Conservation (phyloP, 805 yeast genomes). For the Lachancea sp. region DNA sequence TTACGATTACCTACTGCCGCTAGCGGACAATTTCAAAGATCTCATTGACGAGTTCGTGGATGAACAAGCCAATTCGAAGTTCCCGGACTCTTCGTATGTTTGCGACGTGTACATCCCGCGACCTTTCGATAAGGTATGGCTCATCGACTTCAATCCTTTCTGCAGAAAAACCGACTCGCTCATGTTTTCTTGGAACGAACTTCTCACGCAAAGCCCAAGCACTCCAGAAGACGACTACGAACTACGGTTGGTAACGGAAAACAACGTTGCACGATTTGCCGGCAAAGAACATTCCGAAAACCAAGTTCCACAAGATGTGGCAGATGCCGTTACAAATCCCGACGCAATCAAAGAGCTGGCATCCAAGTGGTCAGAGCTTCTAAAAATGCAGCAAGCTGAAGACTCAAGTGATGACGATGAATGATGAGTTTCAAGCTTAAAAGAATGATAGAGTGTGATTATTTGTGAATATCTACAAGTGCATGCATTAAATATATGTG, state of each 20-base stretch:
- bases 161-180: slow-evolving; percentile 70
- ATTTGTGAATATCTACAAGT: too few relatives aligned
- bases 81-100: slow-evolving; percentile 53
- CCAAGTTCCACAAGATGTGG: slow-evolving; percentile 86
- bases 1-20: slow-evolving; percentile 58
- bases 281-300: slow-evolving; percentile 80
- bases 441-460: too few relatives aligned
- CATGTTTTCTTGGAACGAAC: slow-evolving; percentile 79
- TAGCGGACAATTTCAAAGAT: slow-evolving; percentile 42
- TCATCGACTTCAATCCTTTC: slow-evolving; percentile 86
- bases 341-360: slow-evolving; percentile 64
- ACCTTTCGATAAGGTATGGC: slow-evolving; percentile 56
- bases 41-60: slow-evolving; percentile 52
- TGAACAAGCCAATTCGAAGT: slow-evolving; percentile 40
- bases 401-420: slow-evolving; percentile 12
- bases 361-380: slow-evolving; percentile 47
- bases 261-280: slow-evolving; percentile 70
- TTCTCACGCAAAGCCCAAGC: slow-evolving; percentile 32
- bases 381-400: slow-evolving; percentile 24
- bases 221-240: slow-evolving; percentile 36
- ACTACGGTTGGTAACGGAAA: slow-evolving; percentile 60
- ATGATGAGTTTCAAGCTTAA: not conserved
- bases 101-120: slow-evolving; percentile 80
- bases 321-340: slow-evolving; percentile 72
- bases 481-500: too few relatives aligned